Evolutionary conservation across 179 eudicot genomes (phyloP).

Genomic region (Silene coronaria): DNA sequence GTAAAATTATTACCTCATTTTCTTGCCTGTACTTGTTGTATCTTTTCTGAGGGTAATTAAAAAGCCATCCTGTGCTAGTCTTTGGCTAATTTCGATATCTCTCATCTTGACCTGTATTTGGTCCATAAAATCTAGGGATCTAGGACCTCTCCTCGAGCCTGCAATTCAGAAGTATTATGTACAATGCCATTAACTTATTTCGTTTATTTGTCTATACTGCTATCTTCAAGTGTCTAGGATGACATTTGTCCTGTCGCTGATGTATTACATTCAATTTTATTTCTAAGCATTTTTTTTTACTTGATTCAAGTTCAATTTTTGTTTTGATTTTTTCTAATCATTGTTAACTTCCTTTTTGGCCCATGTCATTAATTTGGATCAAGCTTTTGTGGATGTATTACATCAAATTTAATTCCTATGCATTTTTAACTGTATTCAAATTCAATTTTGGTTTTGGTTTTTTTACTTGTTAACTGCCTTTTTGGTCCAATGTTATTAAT

Average conservation of each 20-base stretch:
- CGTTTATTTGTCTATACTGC: neutral
- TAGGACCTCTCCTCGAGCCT: neutral
- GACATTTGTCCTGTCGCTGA: neutral
- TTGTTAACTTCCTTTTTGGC: constrained; percentile 5
- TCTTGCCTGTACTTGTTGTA: neutral
- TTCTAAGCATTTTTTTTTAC: neutral
- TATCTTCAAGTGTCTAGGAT: neutral
- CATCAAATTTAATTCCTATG: too few species aligned
- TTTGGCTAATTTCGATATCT: neutral
- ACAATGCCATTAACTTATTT: neutral
- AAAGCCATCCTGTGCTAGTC: neutral
- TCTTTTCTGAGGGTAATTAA: neutral
- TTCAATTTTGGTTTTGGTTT: neutral
- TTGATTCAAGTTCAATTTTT: neutral
- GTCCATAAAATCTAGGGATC: neutral
- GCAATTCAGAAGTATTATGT: neutral
- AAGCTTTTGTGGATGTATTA: neutral
- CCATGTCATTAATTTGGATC: neutral
- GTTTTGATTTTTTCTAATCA: neutral
- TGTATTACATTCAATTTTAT: neutral
- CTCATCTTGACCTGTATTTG: neutral
- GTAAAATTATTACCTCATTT: neutral
- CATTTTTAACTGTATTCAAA: neutral
- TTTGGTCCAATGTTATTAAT: neutral
- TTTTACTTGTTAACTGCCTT: neutral